Evolutionary conservation across 2,329 filamentous ascomycete species (phyloP).

Genomic region (Aspergillus pseudonomiae): DNA sequence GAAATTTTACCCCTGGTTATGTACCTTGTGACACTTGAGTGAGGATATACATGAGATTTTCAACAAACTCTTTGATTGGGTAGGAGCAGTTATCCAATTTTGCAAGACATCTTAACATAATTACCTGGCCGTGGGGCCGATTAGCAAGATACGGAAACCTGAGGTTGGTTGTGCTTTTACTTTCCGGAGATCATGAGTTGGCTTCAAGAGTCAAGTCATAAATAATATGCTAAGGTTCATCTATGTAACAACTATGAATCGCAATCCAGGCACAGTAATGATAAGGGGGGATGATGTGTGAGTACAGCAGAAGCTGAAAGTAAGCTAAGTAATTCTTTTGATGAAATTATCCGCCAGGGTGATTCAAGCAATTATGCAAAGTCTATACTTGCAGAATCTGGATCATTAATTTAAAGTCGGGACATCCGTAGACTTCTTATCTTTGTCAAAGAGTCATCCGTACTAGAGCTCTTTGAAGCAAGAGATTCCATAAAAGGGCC

Average conservation of each 20-base stretch:
- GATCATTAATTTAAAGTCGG: background rate
- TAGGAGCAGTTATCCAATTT: background rate
- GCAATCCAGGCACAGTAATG: background rate
- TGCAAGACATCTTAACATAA: background rate
- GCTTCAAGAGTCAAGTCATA: background rate
- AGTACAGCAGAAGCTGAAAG: background rate
- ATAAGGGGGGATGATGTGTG: background rate
- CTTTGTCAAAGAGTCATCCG: background rate
- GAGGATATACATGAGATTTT: background rate
- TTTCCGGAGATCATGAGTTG: background rate
- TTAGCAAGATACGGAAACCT: background rate
- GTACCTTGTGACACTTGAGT: background rate
- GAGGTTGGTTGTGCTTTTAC: background rate
- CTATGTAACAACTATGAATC: background rate
- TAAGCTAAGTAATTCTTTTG: background rate
- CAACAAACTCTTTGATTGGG: background rate
- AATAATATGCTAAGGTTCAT: background rate
- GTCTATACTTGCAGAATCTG: background rate
- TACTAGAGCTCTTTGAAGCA: background rate
- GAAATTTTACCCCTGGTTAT: background rate
- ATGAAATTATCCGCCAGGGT: background rate
- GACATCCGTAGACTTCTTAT: background rate
- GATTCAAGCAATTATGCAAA: background rate
- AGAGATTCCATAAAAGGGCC: slow-evolving; percentile 14
- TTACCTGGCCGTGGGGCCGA: background rate